These are phyloP conservation scores for Chenopodium quinoa DNA, from an alignment of 148 eudicot genomes.

Conservation along the genomic window DNA sequence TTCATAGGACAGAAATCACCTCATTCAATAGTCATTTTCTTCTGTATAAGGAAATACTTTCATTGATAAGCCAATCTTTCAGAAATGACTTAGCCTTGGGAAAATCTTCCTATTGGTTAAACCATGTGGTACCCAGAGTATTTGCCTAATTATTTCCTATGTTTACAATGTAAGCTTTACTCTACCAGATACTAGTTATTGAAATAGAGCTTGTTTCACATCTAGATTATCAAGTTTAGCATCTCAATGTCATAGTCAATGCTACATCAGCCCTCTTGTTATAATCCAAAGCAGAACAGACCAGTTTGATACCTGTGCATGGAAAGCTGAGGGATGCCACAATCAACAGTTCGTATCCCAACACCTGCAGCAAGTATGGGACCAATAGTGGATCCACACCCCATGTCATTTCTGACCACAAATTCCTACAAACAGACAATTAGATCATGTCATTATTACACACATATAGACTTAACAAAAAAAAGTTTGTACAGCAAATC, in stretches of 20 bases:
- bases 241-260: background rate
- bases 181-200: background rate
- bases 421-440: slow-evolving; percentile 55
- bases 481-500: background rate
- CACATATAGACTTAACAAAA: background rate
- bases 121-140: background rate
- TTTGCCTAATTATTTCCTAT: background rate
- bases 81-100: background rate
- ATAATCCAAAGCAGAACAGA: background rate
- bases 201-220: background rate
- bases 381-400: slow-evolving; percentile 98
- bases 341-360: slow-evolving; percentile 94
- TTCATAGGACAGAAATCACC: background rate
- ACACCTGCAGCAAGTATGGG: slow-evolving; percentile 95
- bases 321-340: slow-evolving; percentile 89
- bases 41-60: background rate
- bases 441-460: background rate
- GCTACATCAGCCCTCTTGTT: background rate
- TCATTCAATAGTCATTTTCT: background rate
- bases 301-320: slow-evolving; percentile 82
- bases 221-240: background rate
- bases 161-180: background rate
- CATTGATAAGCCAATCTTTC: background rate
- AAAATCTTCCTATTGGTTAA: background rate
- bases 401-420: slow-evolving; percentile 99